Evolutionary conservation across 2,329 filamentous ascomycete species (phyloP).

Genomic region (Coniella lustricola): DNA sequence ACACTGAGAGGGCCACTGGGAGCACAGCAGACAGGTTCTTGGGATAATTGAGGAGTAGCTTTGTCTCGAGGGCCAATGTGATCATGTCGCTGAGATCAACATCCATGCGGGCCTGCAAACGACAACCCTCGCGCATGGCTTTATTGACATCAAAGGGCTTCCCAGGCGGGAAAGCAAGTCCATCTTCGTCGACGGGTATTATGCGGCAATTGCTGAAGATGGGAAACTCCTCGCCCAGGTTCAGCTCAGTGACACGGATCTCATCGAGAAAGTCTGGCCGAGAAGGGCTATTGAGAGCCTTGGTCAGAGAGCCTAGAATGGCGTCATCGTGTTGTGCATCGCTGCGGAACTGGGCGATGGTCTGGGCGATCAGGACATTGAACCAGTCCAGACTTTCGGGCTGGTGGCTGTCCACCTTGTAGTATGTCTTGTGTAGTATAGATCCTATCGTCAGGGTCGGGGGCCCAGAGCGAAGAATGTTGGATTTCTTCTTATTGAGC

Average conservation of each 20-base stretch:
- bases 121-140: constrained; percentile 56
- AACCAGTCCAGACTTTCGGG: constrained; percentile 98
- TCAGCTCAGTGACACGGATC: constrained; percentile 89
- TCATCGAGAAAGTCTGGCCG: constrained; percentile 90
- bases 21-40: constrained; percentile 82
- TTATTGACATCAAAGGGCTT: constrained; percentile 45
- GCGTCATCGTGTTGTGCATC: constrained; percentile 90
- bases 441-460: constrained; percentile 82
- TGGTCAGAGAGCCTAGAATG: constrained; percentile 77
- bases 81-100: constrained; percentile 95
- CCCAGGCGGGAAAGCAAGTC: constrained; percentile 46
- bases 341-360: constrained; percentile 87
- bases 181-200: constrained; percentile 82
- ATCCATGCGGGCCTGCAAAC: constrained; percentile 91
- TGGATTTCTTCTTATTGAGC: constrained; percentile 60
- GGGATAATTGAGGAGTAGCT: constrained; percentile 88
- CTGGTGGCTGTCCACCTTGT: constrained; percentile 91
- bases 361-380: constrained; percentile 93
- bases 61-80: constrained; percentile 90
- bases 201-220: constrained; percentile 98
- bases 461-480: constrained; percentile 59
- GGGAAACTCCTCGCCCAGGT: constrained; percentile 91
- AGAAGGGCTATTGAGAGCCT: constrained; percentile 76
- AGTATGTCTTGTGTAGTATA: constrained; percentile 94
- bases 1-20: constrained; percentile 85